Base-by-base conservation (phyloP, 306 rosid species). In the Hylodesmum podocarpum region DNA sequence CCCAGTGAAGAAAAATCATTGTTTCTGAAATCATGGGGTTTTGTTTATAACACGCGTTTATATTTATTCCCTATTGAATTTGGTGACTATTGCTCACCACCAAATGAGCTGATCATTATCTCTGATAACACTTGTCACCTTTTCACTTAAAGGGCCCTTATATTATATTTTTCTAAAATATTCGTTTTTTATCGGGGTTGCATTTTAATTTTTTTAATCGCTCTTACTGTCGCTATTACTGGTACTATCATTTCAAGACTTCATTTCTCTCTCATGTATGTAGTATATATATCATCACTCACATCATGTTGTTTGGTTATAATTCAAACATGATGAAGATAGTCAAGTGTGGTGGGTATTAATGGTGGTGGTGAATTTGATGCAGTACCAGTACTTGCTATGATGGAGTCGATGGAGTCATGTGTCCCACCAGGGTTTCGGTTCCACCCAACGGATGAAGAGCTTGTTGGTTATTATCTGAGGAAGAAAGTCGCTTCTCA, bases 401-500 rank as follows among this genome's bases (percentile, higher is more conserved):
- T 76, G 78, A 91, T 89, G 93, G 70, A 64, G 70, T 64, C 70
- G 49, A 64, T 64, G 70, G 96, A 93, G 80, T 83, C 97, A 15
- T 85, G 89, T 63, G 97, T 94, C 83, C 98, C 98, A 57, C 98
- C 98, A 0, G 98, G 97, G 37, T 94, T 94, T 80, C 91, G 98
- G 28, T 94, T 94, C 78, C 98, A 94, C 79, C 98, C 98, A 7
- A 94, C 98, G 0, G 98, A 94, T 70, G 98, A 86, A 79, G 98
- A 94, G 57, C 98, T 94, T 5, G 98, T 94, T 57, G 98, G 97
- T 0, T 94, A 94, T 27, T 94, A 94, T 73, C 95, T 94, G 1
- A 83, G 95, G 79, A 94, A 94, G 87, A 92, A 94, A 76, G 84
- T 94, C 0, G 98, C 95, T 67, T 94, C 95, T 24, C 97, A 92